Evolutionary conservation across 2,329 filamentous ascomycete species (phyloP), one percentile per base, ranked within the genome.

Genomic region (Cladorrhinum sp.): DNA sequence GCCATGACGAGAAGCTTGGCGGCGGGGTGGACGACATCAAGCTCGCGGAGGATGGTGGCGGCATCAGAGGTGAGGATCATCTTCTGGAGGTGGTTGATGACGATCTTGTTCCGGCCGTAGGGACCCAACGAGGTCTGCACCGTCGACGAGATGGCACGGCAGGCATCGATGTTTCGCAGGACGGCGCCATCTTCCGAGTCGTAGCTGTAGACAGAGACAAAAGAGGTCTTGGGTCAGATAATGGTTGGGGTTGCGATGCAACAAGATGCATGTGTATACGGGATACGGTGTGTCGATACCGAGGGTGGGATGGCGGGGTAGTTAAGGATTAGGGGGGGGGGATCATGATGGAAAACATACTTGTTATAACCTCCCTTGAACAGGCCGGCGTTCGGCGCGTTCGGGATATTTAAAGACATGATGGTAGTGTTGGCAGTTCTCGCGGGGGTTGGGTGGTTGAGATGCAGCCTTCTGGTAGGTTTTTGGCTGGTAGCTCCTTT

Each of bases 71-170:
- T 99, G 67, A 99, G 83, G 71, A 97, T 96, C 95, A 99, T 97
- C 84, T 99, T 99, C 78, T 96, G 92, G 65, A 99, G 84, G 80
- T 99, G 96, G 83, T 99, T 99, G 83, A 99, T 98, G 80, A 99
- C 92, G 74, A 99, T 93, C 82, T 99, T 99, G 84, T 99, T 99
- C 78, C 95, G 91, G 73, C 95, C 95, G 78, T 96, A 97, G 63
- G 95, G 95, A 57, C 95, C 96, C 36, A 99, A 85, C 51, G 95
- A 98, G 60, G 95, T 98, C 82, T 96, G 92, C 55, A 99, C 95
- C 57, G 95, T 99, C 71, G 90, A 91, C 62, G 95, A 88, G 77
- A 99, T 98, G 68, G 95, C 91, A 67, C 93, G 87, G 82, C 95
- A 99, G 75, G 96, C 95, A 74, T 99, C 96, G 79, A 99, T 98